Base-by-base conservation (phyloP, 305 asterid genomes). In the Fraxinus sp. region DNA sequence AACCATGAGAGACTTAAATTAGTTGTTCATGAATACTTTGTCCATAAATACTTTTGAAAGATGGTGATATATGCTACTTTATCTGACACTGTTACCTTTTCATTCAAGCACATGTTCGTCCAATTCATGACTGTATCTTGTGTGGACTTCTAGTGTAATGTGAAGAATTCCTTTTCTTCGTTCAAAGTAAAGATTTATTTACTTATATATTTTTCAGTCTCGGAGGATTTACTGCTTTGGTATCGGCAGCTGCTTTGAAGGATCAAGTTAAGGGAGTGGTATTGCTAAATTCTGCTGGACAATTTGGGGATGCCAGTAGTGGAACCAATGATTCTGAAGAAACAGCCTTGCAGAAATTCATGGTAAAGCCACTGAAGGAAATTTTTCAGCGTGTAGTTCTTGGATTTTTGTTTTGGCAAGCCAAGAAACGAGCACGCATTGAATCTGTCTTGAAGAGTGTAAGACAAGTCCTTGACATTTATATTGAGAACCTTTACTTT, bases 221-320 rank as follows among this genome's bases (percentile, higher is more conserved):
- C 52, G 99, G 99, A 88, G 99, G 99, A 87, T 94, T 95, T 84
- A 95, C 99, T 70, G 98, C 97, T 76, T 84, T 95, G 90, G 89
- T 93, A 83, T 90, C 96, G n/a, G 98, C 97, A 83, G 90, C 91
- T 44, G 84, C 91, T 33, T 85, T 94, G 79, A 79, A 86, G 30
- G 94, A 93, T 79, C 94, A 90, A 88, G 98, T 93, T 83, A 91
- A 77, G 84, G 99, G 98, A 20, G 89, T 94, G 36, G 93, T 90
- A 76, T 81, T 95, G 84, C 87, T 95, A 18, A 95, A 95, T 88
- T 79, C 88, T 26, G 99, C 99, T 7, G 98, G 98, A 64, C 97
- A 95, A 84, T 95, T 95, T 82, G 95, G 97, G 81, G 97, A 94
- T 80, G 82, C 89, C 64, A 87, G 41, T 79, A 55, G 66, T 80